Conservation (phyloP, 192 early-diverging fungal species). For the Linnemannia schmuckeri region DNA sequence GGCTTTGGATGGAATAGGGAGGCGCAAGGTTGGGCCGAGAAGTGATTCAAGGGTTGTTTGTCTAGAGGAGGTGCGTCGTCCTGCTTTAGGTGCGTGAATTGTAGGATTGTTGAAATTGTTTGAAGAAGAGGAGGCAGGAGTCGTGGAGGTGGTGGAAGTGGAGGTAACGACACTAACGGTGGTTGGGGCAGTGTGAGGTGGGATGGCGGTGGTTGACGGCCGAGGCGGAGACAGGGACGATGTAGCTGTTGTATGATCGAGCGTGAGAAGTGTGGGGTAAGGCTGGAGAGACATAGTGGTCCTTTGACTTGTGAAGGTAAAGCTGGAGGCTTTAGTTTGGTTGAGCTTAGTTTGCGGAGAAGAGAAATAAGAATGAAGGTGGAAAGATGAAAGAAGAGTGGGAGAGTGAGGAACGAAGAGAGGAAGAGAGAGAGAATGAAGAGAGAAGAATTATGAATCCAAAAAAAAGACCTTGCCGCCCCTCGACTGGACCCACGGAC, state of each 20-base stretch:
- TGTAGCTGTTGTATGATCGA: not conserved
- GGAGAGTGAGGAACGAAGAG: not conserved
- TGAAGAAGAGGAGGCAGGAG: not conserved
- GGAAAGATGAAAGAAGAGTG: not conserved
- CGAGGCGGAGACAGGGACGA: not conserved
- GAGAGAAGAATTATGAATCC: no score
- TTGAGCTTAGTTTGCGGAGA: not conserved
- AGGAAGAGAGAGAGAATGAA: not conserved
- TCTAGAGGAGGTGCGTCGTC: not conserved
- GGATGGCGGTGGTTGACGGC: not conserved
- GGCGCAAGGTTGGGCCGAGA: conserved; percentile 17
- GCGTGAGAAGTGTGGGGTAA: not conserved
- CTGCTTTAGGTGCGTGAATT: not conserved
- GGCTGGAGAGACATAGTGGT: not conserved
- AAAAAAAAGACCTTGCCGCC: no score
- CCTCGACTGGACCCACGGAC: no score
- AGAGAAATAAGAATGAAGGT: not conserved
- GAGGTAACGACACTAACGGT: not conserved
- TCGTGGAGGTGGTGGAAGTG: not conserved
- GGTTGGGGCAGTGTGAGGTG: not conserved
- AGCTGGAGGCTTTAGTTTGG: not conserved
- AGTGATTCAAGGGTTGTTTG: conserved; percentile 10
- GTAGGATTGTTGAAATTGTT: not conserved
- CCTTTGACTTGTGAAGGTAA: not conserved
- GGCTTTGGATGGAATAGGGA: conserved; percentile 11